Evolutionary conservation across 23 red algal species (phyloP), one percentile per base, ranked within the genome.

Genomic region (Gracilaria domingensis): DNA sequence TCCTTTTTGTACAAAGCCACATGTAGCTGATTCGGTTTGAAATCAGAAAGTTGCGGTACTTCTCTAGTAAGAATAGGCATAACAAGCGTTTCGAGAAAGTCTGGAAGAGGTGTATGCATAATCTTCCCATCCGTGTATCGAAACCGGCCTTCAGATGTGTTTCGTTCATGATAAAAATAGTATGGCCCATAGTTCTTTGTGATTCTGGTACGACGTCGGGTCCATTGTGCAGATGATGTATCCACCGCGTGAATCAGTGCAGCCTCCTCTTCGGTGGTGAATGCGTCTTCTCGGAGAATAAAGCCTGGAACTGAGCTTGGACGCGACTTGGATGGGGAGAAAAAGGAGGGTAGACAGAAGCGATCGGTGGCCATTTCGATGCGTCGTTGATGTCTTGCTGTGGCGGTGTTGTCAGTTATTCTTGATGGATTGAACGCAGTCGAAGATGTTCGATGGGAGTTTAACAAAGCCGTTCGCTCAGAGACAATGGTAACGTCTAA

Each of bases 131-230:
- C 67, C 5, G 90, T 79, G 56, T 86, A 86, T 66, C 90, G 90
- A 78, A 86, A 86, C 17, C 79, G 79, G 6, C 71, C 79, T 65
- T 77, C 36, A 12, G 79, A 23, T 23, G 90, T 80, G 42, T 85
- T 30, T 14, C 83, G 81, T 69, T 86, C 90, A 17, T 66, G 50
- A 81, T 86, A 93, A 29, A 85, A 66, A 54, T 93, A 93, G 57
- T 93, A 86, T 42, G 90, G 90, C 30, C 90, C 90, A 45, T 93
- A 93, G 51, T 93, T 93, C 51, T 93, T 93, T 9, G 90, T 86
- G 37, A 86, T 56, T 24, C 90, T 65, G 26, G 90, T 86, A 16
- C 81, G 72, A 28, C 90, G 90, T 14, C 76, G 71, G 20, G 74
- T 86, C 90, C 90, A 93, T 54, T 80, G 65, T n/a, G 81, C 81